Evolutionary conservation across 176 grass and related monocot species (phyloP).

Genomic region (Lolium rigidum): DNA sequence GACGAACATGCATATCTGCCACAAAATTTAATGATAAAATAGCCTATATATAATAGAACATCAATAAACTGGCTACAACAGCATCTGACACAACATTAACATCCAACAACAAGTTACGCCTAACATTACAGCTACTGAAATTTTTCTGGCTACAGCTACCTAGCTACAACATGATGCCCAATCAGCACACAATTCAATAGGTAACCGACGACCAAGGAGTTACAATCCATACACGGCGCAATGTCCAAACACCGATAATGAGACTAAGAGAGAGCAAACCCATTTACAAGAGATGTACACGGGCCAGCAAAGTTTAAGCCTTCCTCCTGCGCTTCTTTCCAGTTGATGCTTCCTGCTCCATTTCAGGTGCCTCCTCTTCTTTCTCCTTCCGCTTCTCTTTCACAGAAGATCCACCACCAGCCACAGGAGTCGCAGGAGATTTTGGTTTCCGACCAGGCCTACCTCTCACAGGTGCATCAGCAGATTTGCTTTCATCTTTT

Average conservation of each 20-base stretch:
- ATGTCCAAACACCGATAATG: neutral
- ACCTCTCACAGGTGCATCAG: slow-evolving; percentile 45
- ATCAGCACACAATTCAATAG: slow-evolving; percentile 46
- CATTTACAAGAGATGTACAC: slow-evolving; percentile 51
- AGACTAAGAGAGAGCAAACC: slow-evolving; percentile 33
- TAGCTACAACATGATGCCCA: slow-evolving; percentile 42
- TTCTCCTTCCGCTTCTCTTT: slow-evolving; percentile 57
- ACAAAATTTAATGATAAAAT: slow-evolving; percentile 39
- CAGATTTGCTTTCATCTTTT: slow-evolving; percentile 48
- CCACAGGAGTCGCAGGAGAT: slow-evolving; percentile 15
- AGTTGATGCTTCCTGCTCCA: slow-evolving; percentile 48
- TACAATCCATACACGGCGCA: slow-evolving; percentile 47
- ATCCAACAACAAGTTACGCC: slow-evolving; percentile 37
- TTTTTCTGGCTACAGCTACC: slow-evolving; percentile 41
- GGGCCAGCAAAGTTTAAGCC: slow-evolving; percentile 36
- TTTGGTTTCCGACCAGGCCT: slow-evolving; percentile 53
- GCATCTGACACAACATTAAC: slow-evolving; percentile 36
- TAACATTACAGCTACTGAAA: slow-evolving; percentile 56
- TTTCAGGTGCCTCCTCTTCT: slow-evolving; percentile 42
- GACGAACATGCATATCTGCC: neutral
- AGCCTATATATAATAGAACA: slow-evolving; percentile 48
- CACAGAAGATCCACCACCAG: slow-evolving; percentile 33
- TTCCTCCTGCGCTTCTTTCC: slow-evolving; percentile 77
- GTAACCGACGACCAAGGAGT: slow-evolving; percentile 32
- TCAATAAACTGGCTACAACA: slow-evolving; percentile 45